phyloP scores from a whole-genome alignment of 208 protist species.

The Acanthamoeba divionensis region DNA sequence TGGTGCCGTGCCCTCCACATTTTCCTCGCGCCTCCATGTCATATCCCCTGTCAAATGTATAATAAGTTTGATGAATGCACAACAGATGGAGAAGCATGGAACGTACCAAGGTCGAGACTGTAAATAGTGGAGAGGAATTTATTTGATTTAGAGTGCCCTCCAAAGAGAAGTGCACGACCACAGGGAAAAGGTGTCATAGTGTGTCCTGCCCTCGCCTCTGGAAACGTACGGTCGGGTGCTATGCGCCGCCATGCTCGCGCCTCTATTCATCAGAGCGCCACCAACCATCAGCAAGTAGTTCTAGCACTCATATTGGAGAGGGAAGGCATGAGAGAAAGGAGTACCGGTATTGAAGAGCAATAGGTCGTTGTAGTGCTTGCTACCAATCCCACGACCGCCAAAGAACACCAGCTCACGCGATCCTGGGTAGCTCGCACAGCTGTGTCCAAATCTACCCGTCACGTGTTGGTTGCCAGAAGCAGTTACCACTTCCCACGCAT shows the following conservation, averaged over 20 bases:
- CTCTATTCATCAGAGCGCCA: not conserved
- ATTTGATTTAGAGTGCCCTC: not conserved
- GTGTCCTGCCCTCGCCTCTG: constrained; percentile 21
- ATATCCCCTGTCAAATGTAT: not conserved
- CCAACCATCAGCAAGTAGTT: not conserved
- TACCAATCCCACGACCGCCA: not conserved
- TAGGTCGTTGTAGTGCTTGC: constrained; percentile 35
- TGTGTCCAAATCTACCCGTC: not conserved
- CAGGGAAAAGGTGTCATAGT: constrained; percentile 1
- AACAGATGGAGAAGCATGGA: too few relatives aligned
- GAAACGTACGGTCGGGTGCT: not conserved
- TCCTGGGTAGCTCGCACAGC: not conserved
- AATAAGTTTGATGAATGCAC: too few relatives aligned
- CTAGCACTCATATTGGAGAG: not conserved
- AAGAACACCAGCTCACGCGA: constrained; percentile 23
- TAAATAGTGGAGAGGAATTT: not conserved
- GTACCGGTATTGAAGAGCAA: constrained; percentile 13
- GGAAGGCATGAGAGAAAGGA: not conserved
- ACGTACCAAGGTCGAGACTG: not conserved
- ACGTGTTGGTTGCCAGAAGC: not conserved
- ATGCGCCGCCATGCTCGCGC: not conserved
- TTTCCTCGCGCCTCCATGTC: not conserved
- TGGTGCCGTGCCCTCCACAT: not conserved
- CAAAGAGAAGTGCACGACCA: not conserved
- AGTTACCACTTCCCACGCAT: not conserved